phyloP scores from a whole-genome alignment of 2,329 filamentous ascomycete genomes.

The Truncatella angustata region DNA sequence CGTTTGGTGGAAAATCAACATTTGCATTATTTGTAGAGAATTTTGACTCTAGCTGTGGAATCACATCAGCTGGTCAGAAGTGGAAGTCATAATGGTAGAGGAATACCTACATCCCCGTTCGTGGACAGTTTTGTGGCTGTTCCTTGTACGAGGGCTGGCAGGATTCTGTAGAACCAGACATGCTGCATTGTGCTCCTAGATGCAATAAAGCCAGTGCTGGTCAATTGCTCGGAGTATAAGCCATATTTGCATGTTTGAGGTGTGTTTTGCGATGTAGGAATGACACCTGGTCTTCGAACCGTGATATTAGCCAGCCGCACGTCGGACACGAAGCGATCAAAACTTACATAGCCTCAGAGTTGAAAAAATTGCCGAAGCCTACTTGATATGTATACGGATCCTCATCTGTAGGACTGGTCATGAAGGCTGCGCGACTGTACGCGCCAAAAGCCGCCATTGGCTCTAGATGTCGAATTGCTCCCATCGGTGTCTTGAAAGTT shows the following conservation, averaged over 20 bases:
- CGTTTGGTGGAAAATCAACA: conserved; percentile 36
- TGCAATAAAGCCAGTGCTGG: conserved; percentile 25
- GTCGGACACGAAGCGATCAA: too few relatives aligned
- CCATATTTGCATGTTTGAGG: conserved; percentile 26
- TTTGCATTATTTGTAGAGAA: conserved; percentile 38
- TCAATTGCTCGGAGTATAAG: conserved; percentile 28
- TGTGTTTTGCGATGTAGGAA: conserved; percentile 17
- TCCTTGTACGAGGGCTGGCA: conserved; percentile 25
- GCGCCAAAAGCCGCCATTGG: conserved; percentile 2
- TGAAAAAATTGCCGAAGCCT: conserved; percentile 20
- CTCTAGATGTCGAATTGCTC: background rate
- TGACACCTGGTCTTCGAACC: conserved; percentile 8
- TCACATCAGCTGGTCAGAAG: background rate
- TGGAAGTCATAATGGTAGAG: background rate
- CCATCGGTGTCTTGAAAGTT: background rate
- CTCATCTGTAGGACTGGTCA: conserved; percentile 9
- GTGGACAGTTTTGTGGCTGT: conserved; percentile 10
- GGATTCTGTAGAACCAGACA: conserved; percentile 31
- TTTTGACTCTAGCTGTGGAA: conserved; percentile 24
- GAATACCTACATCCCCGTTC: conserved; percentile 11
- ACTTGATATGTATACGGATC: conserved; percentile 22
- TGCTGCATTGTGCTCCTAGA: conserved; percentile 20
- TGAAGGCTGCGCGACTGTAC: conserved; percentile 15
- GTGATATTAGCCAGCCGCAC: background rate
- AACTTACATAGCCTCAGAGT: conserved; percentile 21